Base-by-base conservation (phyloP, 768 basidiomycete species). In the Pleurotus eryngii region DNA sequence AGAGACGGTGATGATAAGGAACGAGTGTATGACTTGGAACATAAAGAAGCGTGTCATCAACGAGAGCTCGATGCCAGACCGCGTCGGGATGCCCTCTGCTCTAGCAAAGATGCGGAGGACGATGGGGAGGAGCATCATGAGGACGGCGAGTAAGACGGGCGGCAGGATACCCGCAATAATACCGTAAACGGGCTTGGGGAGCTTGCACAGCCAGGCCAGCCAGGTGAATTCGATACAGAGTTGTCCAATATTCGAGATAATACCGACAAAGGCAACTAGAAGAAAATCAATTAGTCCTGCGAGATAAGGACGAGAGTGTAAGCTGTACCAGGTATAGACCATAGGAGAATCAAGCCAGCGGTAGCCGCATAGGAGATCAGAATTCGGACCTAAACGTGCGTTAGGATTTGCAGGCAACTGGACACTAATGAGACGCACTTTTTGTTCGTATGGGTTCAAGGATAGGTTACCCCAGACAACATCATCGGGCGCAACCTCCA, bases 21-120 rank as follows among this genome's bases (percentile, higher is more conserved):
- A 99, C 2, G 92, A 92, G 72, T 98, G 90, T 54, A 97, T 74
- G 49, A 95, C 90, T 74, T 90, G 89, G 80, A 97, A 97, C 61
- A 92, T 75, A 75, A 96, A 96, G 74, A 80, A 98, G 18, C 97
- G 79, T 1, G 85, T 86, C 95, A 98, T 97, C 66, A 99, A 72
- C 51, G 88, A 90, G 4, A 97, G 80, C 64, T 99, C 96, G 42
- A 98, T 72, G 1, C 85, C 87, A 0, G 87, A 90, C 35, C 80
- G 79, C 62, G 90, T 87, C 0, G 96, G 95, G 17, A 94, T 92
- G 17, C 97, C 97, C 72, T 98, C 92, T 55, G 97, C 88, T 17
- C 82, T 77, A 11, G 86, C 91, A 26, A 98, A 74, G 18, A 92
- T 73, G 39, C 96, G 81, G 58, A 98, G 70, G 14, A 98, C 64